phyloP scores from a whole-genome alignment of 1,284 basidiomycete species.

The Vanrija sp. region DNA sequence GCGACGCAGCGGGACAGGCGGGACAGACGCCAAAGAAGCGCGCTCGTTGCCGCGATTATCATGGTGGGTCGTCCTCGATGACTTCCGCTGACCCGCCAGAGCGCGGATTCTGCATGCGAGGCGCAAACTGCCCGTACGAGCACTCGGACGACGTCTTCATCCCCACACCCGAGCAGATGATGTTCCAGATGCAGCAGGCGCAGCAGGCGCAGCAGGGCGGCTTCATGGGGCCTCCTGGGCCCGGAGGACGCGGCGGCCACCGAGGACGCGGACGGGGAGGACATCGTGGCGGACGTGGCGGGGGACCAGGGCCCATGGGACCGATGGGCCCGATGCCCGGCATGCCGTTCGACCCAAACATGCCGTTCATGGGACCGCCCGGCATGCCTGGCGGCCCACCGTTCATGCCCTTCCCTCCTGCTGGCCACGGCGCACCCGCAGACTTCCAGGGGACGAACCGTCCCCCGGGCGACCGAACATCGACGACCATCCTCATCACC shows the following conservation, averaged over 20 bases:
- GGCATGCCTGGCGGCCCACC: constrained; percentile 21
- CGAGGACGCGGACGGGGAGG: constrained; percentile 35
- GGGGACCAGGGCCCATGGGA: background rate
- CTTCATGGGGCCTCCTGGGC: constrained; percentile 37
- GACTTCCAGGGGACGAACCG: constrained; percentile 20
- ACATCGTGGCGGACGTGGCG: constrained; percentile 46
- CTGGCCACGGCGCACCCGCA: constrained; percentile 1
- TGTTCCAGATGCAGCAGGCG: constrained; percentile 33
- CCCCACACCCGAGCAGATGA: constrained; percentile 54
- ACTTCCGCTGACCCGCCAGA: constrained; percentile 59
- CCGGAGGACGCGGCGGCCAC: constrained; percentile 51
- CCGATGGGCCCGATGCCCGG: background rate
- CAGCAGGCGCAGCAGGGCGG: background rate
- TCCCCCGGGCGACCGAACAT: constrained; percentile 55
- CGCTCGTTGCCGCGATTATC: constrained; percentile 71
- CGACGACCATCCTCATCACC: constrained; percentile 87
- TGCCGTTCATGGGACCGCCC: constrained; percentile 5
- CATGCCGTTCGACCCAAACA: constrained; percentile 12
- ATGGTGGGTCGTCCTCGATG: too few relatives aligned
- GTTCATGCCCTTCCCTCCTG: constrained; percentile 18
- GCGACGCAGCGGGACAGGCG: background rate
- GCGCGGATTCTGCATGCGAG: constrained; percentile 84
- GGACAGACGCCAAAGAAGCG: background rate
- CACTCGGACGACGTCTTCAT: constrained; percentile 63
- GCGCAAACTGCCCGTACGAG: constrained; percentile 80